phyloP scores from a whole-genome alignment of 306 rosid genomes.

The Pyrus pyrifolia region DNA sequence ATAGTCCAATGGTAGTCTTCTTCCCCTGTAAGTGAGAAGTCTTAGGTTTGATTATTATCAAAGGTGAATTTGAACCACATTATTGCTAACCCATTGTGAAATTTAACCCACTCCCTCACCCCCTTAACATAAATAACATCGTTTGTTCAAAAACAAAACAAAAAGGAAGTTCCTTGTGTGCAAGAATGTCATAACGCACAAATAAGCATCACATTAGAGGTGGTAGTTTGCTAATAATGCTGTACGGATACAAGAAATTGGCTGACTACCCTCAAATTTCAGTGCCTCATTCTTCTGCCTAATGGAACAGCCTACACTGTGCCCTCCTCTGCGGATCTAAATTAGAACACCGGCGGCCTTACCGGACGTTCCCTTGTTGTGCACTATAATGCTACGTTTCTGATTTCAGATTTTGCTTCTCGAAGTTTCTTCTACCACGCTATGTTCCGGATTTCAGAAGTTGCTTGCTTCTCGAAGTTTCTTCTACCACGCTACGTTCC shows the following conservation, averaged over 20 bases:
- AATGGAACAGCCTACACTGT: not conserved
- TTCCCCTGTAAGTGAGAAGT: no score
- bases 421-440: constrained; percentile 18
- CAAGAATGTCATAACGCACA: no score
- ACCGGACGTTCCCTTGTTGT: not conserved
- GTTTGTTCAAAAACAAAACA: no score
- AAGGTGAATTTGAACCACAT: no score
- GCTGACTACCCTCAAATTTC: not conserved
- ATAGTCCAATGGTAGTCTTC: no score
- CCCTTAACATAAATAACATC: no score
- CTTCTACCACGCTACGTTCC: constrained; percentile 26
- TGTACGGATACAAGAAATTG: not conserved
- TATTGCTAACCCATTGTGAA: no score
- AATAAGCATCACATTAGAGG: no score
- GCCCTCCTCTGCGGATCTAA: not conserved
- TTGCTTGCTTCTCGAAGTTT: constrained; percentile 29
- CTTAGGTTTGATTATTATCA: no score
- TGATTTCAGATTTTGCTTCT: constrained; percentile 36
- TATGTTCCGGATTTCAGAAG: not conserved
- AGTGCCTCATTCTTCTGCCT: not conserved
- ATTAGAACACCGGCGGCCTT: not conserved
- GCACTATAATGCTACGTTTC: constrained; percentile 16
- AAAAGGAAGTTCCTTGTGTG: no score
- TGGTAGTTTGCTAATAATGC: no score
- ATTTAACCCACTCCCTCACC: no score